A percentile compares a stretch with the other conserved stretches of the same genome.
Conservation (phyloP, 768 basidiomycete species). For the Tephrocybe sp. region DNA sequence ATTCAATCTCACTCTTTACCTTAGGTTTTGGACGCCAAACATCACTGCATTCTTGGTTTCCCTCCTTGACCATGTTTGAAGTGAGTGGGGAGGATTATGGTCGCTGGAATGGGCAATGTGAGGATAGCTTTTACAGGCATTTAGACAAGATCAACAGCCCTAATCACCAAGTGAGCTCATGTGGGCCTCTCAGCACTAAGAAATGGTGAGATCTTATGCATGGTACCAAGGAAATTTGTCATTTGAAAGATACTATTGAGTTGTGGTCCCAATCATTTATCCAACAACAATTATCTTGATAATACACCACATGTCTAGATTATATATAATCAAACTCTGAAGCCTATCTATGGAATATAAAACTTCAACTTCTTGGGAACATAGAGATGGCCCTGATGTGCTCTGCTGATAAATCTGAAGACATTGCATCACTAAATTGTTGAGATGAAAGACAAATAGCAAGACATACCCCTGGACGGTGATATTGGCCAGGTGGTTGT, state of each 20-base stretch:
- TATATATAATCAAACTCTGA: too few species aligned
- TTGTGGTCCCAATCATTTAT: neutral
- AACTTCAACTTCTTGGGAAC: too few species aligned
- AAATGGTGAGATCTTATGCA: conserved; percentile 6
- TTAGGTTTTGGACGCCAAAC: neutral
- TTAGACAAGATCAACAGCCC: neutral
- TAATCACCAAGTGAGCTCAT: neutral
- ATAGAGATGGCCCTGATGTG: neutral
- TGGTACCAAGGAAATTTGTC: neutral
- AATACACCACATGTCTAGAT: too few species aligned
- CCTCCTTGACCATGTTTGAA: conserved; percentile 4
- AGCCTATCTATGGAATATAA: too few species aligned
- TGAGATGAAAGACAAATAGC: too few species aligned
- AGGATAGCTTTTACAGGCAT: neutral
- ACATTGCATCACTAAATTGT: neutral
- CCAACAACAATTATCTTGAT: too few species aligned
- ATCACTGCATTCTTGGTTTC: conserved; percentile 21
- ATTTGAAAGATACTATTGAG: neutral
- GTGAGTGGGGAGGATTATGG: neutral
- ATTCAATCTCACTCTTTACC: neutral
- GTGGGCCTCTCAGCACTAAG: neutral
- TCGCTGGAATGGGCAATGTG: neutral
- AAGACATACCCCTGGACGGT: neutral
- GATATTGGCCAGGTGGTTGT: neutral
- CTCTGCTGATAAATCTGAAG: neutral